Base-by-base conservation (phyloP, 495 filamentous ascomycete genomes). In the Neurospora sp. region DNA sequence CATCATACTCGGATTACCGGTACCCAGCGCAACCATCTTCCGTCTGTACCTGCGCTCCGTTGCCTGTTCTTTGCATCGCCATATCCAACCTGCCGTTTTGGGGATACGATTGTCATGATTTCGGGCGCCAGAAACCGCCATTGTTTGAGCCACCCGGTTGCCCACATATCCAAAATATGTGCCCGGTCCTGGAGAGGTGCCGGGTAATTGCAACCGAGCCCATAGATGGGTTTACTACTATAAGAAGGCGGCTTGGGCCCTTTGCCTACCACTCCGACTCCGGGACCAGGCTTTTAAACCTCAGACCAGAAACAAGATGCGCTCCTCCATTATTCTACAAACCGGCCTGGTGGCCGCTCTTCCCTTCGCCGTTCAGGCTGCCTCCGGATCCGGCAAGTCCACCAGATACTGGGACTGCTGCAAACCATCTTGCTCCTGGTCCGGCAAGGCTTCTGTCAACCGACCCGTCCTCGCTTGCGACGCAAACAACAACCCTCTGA, bases 401-500 rank as follows among this genome's bases (percentile, higher is more conserved):
- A 77, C 75, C 7, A 72, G 76, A 38, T 88, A 88, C 80, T 89
- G 87, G 88, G 88, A 89, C 76, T 89, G 88, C 82, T 89, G 88
- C 81, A 89, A 89, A 78, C 83, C 86, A 16, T 86, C 84, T 20
- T 89, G 88, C 78, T 78, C 86, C 3, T 89, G 87, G 87, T 77
- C 79, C n/a, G 84, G 82, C 38, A 89, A 88, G 76, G 87, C 86
- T 3, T 42, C 80, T 9, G 83, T 85, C 37, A 85, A 81, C 72
- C 75, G 76, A n/a, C 84, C 85, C 1, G 85, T 88, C 73, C 80
- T 78, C 16, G 84, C 83, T 69, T 89, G 88, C 75, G 81, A 87
- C 76, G 81, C 80, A 76, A 82, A 82, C 73, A 84, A 88, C 82
- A 81, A 84, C 69, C 84, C 82, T 16, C 72, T 81, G 70, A 70